Conservation (phyloP, 2,329 filamentous ascomycete genomes). For the Cordyceps tenuipes region DNA sequence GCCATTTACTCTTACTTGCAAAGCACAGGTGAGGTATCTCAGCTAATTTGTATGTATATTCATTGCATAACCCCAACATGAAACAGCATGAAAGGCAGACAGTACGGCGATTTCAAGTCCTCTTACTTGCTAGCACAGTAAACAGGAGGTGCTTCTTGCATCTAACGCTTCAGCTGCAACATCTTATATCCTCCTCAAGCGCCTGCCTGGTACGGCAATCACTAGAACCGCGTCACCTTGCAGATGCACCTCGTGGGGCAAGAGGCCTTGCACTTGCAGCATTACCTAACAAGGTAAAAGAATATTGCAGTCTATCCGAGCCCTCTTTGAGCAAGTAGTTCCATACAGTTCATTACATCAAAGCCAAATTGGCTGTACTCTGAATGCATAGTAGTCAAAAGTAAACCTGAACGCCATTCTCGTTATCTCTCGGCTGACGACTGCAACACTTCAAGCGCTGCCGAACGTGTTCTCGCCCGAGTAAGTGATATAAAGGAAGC, state of each 20-base stretch:
- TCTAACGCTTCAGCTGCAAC: not conserved
- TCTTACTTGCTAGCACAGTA: not conserved
- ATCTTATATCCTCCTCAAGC: not conserved
- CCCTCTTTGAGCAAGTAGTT: not conserved
- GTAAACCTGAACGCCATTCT: constrained; percentile 30
- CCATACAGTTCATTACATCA: constrained; percentile 6
- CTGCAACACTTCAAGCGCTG: constrained; percentile 12
- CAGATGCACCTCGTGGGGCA: not conserved
- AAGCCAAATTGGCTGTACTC: constrained; percentile 8
- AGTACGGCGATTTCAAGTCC: not conserved
- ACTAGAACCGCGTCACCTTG: not conserved
- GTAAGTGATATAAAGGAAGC: constrained; percentile 98
- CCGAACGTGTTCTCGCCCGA: constrained; percentile 99
- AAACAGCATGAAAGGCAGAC: not conserved
- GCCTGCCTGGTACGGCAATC: not conserved
- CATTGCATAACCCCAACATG: not conserved
- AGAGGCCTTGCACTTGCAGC: not conserved
- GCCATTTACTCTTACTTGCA: not conserved
- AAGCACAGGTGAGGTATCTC: not conserved
- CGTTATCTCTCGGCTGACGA: constrained; percentile 7
- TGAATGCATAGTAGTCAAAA: constrained; percentile 12
- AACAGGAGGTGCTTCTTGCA: not conserved
- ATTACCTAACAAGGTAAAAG: not conserved
- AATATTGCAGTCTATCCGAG: constrained; percentile 5
- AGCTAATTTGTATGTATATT: not conserved